Evolutionary conservation across 495 filamentous ascomycete species (phyloP).

Genomic region (Pseudevernia furfuracea): DNA sequence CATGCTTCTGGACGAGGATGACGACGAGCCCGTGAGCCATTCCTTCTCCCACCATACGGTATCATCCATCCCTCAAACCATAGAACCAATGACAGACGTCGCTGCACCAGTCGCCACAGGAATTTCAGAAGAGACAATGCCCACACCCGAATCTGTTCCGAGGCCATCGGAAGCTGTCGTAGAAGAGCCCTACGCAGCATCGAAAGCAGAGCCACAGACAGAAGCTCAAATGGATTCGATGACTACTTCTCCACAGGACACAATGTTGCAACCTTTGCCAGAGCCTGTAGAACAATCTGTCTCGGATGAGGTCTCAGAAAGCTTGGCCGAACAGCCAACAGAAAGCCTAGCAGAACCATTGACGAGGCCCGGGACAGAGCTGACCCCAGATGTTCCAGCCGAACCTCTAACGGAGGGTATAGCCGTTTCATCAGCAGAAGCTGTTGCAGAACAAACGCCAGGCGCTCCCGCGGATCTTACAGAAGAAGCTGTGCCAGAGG

Average conservation of each 20-base stretch:
- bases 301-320: neutral
- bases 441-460: neutral
- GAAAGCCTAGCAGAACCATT: neutral
- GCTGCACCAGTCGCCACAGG: neutral
- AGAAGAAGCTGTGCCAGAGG: neutral
- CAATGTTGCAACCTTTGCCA: neutral
- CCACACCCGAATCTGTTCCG: neutral
- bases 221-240: neutral
- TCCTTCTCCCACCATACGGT: neutral
- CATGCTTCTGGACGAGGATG: conserved; percentile 1
- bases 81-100: neutral
- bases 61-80: neutral
- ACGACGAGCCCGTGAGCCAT: neutral
- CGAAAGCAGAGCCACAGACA: neutral
- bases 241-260: neutral
- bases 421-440: neutral
- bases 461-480: neutral
- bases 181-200: neutral
- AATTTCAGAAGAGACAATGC: neutral
- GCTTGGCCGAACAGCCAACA: neutral
- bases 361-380: neutral
- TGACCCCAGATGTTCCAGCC: neutral
- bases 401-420: neutral
- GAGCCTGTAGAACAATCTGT: conserved; percentile 1
- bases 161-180: neutral